phyloP scores from a whole-genome alignment of 169 alveolate genomes.

The Perkinsus chesapeaki region DNA sequence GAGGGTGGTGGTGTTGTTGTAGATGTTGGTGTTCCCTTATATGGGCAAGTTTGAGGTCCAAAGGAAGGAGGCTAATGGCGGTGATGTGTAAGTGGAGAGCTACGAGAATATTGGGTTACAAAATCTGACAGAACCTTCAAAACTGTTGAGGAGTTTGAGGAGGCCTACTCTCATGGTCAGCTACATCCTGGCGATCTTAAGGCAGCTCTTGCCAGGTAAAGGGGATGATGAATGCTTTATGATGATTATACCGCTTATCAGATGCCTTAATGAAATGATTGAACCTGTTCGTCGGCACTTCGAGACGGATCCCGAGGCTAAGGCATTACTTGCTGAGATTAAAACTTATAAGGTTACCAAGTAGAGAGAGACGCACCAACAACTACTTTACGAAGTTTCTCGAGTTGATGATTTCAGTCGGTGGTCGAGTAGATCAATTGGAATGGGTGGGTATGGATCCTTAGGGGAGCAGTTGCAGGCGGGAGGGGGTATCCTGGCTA shows the following conservation, averaged over 20 bases:
- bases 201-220: conserved; percentile 64
- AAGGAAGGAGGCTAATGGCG: conserved; percentile 15
- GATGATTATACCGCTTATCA: too few relatives aligned
- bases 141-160: conserved; percentile 71
- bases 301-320: conserved; percentile 50
- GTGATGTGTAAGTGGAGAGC: not conserved
- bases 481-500: too few relatives aligned
- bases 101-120: not conserved
- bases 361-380: conserved; percentile 8
- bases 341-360: conserved; percentile 58
- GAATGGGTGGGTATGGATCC: too few relatives aligned
- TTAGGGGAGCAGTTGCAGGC: too few relatives aligned
- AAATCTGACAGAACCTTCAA: not conserved
- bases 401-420: too few relatives aligned
- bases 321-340: conserved; percentile 68
- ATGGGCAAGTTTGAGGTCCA: conserved; percentile 26
- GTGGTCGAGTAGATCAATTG: too few relatives aligned
- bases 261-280: conserved; percentile 72
- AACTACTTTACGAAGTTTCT: not conserved
- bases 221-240: too few relatives aligned
- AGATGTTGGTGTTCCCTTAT: conserved; percentile 69
- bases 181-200: conserved; percentile 94
- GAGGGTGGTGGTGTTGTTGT: conserved; percentile 54
- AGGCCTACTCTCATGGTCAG: conserved; percentile 72
- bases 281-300: conserved; percentile 96